phyloP scores from a whole-genome alignment of 495 filamentous ascomycete genomes.

The Neurospora sp. region DNA sequence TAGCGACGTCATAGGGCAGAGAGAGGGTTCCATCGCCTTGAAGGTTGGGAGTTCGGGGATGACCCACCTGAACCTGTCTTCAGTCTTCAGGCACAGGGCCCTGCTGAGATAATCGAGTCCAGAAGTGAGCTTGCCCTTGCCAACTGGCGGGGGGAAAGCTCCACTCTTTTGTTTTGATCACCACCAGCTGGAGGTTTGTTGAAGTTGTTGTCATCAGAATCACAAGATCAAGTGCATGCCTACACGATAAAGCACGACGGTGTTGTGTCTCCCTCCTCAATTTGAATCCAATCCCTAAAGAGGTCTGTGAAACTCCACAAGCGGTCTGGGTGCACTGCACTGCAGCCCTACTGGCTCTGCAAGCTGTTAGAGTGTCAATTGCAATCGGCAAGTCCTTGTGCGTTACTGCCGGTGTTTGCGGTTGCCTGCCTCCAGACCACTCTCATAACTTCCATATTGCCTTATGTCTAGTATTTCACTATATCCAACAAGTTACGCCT shows the following conservation, averaged over 20 bases:
- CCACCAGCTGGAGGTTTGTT: background rate
- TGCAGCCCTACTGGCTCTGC: background rate
- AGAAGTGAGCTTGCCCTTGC: background rate
- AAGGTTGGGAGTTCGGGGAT: background rate
- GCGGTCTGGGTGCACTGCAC: background rate
- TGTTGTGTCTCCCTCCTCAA: background rate
- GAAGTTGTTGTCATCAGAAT: background rate
- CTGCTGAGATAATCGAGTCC: background rate
- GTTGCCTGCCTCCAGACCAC: background rate
- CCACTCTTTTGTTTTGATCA: background rate
- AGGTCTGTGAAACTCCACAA: background rate
- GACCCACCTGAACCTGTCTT: background rate
- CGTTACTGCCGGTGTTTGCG: background rate
- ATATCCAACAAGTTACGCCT: background rate
- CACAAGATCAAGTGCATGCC: background rate
- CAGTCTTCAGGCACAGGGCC: background rate
- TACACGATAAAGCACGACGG: background rate
- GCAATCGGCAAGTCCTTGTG: background rate
- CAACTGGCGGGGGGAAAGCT: background rate
- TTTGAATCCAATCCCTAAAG: background rate
- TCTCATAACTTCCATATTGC: background rate
- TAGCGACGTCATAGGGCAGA: background rate
- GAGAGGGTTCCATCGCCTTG: background rate
- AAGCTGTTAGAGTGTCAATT: background rate
- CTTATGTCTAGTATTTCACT: background rate